Percentiles rank a stretch among this genome's conserved stretches.
Conservation (phyloP, 257 asterid species). For the Solanum etuberosum region DNA sequence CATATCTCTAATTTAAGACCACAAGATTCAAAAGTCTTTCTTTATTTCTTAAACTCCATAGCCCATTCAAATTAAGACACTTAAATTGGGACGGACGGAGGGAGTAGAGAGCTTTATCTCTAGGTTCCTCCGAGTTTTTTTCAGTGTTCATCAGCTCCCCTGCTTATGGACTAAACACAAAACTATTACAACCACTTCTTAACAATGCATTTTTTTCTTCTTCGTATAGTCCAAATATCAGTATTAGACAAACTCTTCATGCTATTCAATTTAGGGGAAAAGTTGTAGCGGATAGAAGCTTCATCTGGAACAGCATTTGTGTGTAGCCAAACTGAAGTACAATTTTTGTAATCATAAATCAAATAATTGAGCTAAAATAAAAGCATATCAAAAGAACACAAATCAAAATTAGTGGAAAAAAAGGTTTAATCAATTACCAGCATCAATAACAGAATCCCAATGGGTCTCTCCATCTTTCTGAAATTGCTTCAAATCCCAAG, state of each 20-base stretch:
- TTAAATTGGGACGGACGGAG: not conserved
- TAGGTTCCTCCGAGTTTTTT: not conserved
- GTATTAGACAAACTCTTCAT: too few species aligned
- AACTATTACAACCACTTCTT: not conserved
- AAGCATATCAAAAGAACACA: not conserved
- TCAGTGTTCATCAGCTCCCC: not conserved
- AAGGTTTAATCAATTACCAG: conserved; percentile 34
- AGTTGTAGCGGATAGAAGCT: too few species aligned
- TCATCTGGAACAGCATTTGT: too few species aligned
- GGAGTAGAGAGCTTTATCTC: not conserved
- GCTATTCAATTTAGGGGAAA: too few species aligned
- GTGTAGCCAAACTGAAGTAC: not conserved
- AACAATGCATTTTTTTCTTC: not conserved
- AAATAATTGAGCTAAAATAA: not conserved
- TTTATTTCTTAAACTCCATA: not conserved
- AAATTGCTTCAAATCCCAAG: conserved; percentile 84
- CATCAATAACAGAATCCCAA: conserved; percentile 97
- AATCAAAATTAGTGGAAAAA: not conserved
- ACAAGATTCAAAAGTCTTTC: not conserved
- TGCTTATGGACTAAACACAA: not conserved
- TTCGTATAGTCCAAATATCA: not conserved
- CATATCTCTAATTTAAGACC: not conserved
- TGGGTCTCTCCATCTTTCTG: conserved; percentile 50
- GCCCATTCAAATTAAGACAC: not conserved
- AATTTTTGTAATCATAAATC: not conserved